Evolutionary conservation across 2,329 filamentous ascomycete genomes (phyloP).

Genomic region (Stemphylium beticola): DNA sequence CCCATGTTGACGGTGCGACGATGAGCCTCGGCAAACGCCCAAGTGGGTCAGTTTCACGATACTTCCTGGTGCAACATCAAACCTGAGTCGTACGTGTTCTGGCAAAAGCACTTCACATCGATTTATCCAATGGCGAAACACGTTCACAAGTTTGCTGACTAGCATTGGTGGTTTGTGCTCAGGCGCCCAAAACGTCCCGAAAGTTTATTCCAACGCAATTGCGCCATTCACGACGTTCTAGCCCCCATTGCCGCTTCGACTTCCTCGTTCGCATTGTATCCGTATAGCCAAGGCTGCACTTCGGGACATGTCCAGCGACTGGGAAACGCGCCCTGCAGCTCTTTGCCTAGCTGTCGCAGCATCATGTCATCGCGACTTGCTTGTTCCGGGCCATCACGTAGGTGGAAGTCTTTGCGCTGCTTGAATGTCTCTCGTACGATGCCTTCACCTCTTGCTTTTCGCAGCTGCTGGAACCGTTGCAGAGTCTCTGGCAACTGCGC

Average conservation of each 20-base stretch:
- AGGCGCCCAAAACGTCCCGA: neutral
- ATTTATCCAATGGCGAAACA: too few relatives aligned
- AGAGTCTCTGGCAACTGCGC: conserved; percentile 47
- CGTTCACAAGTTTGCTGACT: neutral
- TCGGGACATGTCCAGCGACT: conserved; percentile 60
- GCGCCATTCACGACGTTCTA: neutral
- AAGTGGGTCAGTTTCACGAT: conserved; percentile 4
- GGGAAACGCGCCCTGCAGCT: conserved; percentile 62
- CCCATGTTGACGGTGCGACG: conserved; percentile 8
- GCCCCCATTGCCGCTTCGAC: conserved; percentile 28
- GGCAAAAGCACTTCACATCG: too few relatives aligned
- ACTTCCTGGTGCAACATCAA: conserved; percentile 6
- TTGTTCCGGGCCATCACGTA: conserved; percentile 62
- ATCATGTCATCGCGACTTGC: conserved; percentile 64
- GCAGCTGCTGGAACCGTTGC: conserved; percentile 53
- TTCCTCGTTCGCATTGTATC: conserved; percentile 43
- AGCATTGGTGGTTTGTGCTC: neutral
- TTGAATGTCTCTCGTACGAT: conserved; percentile 70
- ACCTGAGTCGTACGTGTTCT: neutral
- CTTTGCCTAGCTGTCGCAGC: conserved; percentile 60
- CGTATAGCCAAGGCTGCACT: conserved; percentile 46
- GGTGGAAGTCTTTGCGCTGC: conserved; percentile 50
- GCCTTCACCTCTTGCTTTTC: conserved; percentile 57
- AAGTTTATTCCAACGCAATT: neutral
- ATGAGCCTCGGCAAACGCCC: conserved; percentile 4